Evolutionary conservation across 2,329 filamentous ascomycete species (phyloP), one percentile per base, ranked within the genome.

Genomic region (Alternaria triticina): DNA sequence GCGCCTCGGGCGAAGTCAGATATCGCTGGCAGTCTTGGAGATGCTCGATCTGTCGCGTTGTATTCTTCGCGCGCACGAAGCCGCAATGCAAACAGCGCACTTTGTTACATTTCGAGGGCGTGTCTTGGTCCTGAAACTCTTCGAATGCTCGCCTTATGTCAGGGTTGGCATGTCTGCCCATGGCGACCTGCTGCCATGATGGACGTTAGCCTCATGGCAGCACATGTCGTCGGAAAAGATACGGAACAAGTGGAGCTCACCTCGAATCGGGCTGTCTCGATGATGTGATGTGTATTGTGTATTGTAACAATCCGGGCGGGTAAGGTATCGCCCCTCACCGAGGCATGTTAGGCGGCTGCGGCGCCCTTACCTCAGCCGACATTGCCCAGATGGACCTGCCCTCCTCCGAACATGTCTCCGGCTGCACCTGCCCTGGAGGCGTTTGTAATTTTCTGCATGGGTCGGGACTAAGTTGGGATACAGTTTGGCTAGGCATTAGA

Each of bases 21-120:
- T 83, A 85, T 7, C 76, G 71, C 64, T 81, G 77, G 68, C 83
- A 85, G 59, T 78, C 74, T 50, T 82, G 80, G 3, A 85, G 79
- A 66, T 85, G 83, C 64, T 85, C 83, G 62, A 84, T 82, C 72
- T 85, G 83, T 64, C 83, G 80, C 10, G 83, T 85, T 11, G 82
- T 83, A 73, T 85, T 85, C 75, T 84, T 84, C 33, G 83, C 83
- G 64, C 83, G 81, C 44, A 83, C 80, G 70, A 80, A 85, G 62
- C 83, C 83, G 74, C 83, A 85, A 63, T 83, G 79, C 17, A 81
- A 76, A 68, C 83, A 85, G 68, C 83, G 81, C 12, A 84, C 82
- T 63, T 83, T 84, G 67, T 82, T 83, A 70, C 83, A 84, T 80
- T 82, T 82, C 30, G 80, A 78, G 13, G 80, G 79, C 44, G 79